Percentiles rank a stretch among this genome's conserved stretches.
Evolutionary conservation across 208 protist species (phyloP).

Genomic region (Acanthamoeba lenticulata): DNA sequence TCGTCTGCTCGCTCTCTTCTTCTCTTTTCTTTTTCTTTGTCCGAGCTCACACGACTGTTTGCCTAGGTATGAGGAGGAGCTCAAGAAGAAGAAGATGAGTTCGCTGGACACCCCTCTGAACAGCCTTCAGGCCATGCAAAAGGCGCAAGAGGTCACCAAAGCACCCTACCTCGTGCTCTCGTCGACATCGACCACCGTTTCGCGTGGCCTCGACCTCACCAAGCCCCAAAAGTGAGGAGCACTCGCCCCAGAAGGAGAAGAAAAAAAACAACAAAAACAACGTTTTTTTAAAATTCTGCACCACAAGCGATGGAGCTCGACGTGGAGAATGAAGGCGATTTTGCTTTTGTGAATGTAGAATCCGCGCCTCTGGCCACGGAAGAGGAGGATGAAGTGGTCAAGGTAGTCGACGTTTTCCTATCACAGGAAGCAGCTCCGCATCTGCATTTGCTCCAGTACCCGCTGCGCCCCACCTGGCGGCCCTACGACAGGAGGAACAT

Average conservation of each 20-base stretch:
- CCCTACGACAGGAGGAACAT: constrained; percentile 70
- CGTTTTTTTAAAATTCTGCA: no score
- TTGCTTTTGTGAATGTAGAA: no score
- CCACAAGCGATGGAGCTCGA: no score
- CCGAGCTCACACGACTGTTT: no score
- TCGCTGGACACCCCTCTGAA: constrained; percentile 58
- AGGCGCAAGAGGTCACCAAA: constrained; percentile 42
- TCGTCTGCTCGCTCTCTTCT: not conserved
- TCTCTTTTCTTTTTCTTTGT: not conserved
- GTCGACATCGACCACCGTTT: constrained; percentile 51
- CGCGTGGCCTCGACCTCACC: not conserved
- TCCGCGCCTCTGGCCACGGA: no score
- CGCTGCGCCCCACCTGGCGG: constrained; percentile 36
- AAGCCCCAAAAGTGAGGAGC: not conserved
- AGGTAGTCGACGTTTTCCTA: constrained; percentile 65
- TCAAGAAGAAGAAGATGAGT: constrained; percentile 61
- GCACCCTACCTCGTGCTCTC: constrained; percentile 44
- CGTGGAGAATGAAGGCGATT: no score
- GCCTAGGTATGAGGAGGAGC: not conserved
- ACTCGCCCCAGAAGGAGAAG: no score
- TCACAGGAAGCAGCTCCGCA: constrained; percentile 61
- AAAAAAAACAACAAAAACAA: no score
- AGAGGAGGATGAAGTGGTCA: constrained; percentile 67
- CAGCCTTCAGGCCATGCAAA: constrained; percentile 56
- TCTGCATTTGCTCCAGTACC: constrained; percentile 71